Base-by-base conservation (phyloP, 352 stramenopile genomes). In the Phytophthora palmivora region DNA sequence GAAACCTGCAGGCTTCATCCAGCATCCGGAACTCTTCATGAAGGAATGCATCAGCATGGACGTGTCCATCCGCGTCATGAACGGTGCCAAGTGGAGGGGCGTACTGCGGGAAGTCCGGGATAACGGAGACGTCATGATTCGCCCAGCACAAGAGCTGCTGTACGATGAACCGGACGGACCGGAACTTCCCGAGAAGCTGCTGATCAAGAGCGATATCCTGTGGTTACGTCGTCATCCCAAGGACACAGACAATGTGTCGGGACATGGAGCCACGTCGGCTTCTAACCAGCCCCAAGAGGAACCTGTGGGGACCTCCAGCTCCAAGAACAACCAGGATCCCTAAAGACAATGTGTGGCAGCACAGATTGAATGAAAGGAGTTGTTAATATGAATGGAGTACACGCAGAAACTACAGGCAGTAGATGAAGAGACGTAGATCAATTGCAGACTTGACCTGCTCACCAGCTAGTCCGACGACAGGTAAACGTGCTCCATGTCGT, bases 401-500 rank as follows among this genome's bases (percentile, higher is more conserved):
- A 67, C 48, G 54, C 61, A 60, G 36, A 34, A 59, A 39, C 41
- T 53, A 49, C 53, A 55, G 44, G 46, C 38, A 56, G 26, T 16
- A 61, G 59, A 66, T 56, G 30, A 16, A 63, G n/a, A 26, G 39
- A 43, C 34, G 43, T 21, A 43, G 45, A 63, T n/a, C n/a, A n/a
- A 46, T 61, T 24, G 36, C 26, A 33, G 32, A 32, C 46, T 54
- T 33, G 12, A 54, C 12, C n/a, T n/a, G n/a, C n/a, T n/a, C n/a
- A n/a, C n/a, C n/a, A n/a, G 14, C 22, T 71, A 94, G 24, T 92
- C 83, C 6, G 78, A 62, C 37, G 80, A 90, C 55, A 92, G 72
- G 37, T 94, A 94, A 9, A 85, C 79, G 62, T 94, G 82, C 69
- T 92, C 83, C 67, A 90, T 72, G 66, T 87, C 72, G 66, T 92